Evolutionary conservation across 2,329 filamentous ascomycete genomes (phyloP).

Genomic region (Raffaelea deltoideospora): DNA sequence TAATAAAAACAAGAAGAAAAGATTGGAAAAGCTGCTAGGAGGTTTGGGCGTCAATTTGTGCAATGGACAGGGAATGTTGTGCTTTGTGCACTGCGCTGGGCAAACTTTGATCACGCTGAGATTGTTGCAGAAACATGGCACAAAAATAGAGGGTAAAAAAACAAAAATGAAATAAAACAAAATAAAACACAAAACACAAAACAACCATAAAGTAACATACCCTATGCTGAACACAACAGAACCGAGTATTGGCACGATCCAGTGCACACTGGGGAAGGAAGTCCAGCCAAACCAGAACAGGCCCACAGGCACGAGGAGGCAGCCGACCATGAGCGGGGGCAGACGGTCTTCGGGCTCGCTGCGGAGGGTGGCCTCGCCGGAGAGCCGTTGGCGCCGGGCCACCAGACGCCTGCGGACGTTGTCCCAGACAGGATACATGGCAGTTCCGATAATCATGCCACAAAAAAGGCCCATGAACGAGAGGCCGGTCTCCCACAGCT

Average conservation of each 20-base stretch:
- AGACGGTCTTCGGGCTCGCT: slow-evolving; percentile 81
- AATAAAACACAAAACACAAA: background rate
- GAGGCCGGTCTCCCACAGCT: slow-evolving; percentile 65
- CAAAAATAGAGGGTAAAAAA: slow-evolving; percentile 1
- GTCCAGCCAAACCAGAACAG: slow-evolving; percentile 88
- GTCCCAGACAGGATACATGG: slow-evolving; percentile 51
- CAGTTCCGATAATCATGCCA: slow-evolving; percentile 50
- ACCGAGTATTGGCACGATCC: slow-evolving; percentile 62
- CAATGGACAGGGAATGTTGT: no score
- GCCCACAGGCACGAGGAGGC: slow-evolving; percentile 60
- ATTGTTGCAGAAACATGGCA: no score
- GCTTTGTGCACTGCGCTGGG: no score
- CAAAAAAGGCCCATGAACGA: slow-evolving; percentile 58
- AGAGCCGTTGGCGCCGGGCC: slow-evolving; percentile 32
- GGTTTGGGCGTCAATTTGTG: no score
- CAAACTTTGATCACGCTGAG: no score
- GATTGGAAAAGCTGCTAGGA: no score
- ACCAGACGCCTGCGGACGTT: slow-evolving; percentile 43
- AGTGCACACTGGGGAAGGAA: slow-evolving; percentile 58
- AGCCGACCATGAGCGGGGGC: slow-evolving; percentile 60
- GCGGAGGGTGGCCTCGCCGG: slow-evolving; percentile 31
- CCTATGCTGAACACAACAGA: slow-evolving; percentile 55
- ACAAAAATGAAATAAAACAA: background rate
- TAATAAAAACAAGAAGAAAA: background rate
- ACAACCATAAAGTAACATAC: slow-evolving; percentile 40